phyloP scores from a whole-genome alignment of 2,329 filamentous ascomycete species.

The Leptographium wingfieldii region DNA sequence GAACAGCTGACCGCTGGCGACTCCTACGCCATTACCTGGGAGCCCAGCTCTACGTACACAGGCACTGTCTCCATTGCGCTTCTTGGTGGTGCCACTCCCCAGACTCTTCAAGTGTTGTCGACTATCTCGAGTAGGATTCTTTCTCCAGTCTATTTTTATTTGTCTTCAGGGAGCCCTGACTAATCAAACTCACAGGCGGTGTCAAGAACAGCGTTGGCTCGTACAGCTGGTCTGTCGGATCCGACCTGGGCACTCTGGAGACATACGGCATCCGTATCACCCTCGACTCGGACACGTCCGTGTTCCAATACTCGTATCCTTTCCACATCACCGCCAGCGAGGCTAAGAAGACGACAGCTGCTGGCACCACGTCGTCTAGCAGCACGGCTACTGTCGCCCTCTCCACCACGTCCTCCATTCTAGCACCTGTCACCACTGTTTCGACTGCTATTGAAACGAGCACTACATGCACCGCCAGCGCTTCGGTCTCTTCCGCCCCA shows the following conservation, averaged over 20 bases:
- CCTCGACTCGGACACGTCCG: slow-evolving; percentile 30
- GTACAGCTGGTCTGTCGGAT: slow-evolving; percentile 39
- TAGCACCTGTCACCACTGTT: not conserved
- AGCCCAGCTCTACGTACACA: slow-evolving; percentile 25
- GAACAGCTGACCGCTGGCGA: slow-evolving; percentile 35
- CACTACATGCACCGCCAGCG: not conserved
- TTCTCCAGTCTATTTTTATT: not conserved
- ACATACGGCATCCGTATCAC: slow-evolving; percentile 47
- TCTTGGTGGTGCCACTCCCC: slow-evolving; percentile 35
- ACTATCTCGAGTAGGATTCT: slow-evolving; percentile 36
- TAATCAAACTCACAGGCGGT: slow-evolving; percentile 23
- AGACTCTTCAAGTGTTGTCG: slow-evolving; percentile 26
- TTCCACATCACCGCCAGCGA: slow-evolving; percentile 36
- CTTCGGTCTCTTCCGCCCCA: slow-evolving; percentile 5
- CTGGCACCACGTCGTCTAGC: slow-evolving; percentile 1
- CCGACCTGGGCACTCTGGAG: slow-evolving; percentile 28
- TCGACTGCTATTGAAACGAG: not conserved
- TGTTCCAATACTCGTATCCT: slow-evolving; percentile 52
- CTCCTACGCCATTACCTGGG: slow-evolving; percentile 39
- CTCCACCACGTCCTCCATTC: slow-evolving; percentile 1
- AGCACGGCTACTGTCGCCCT: slow-evolving; percentile 11
- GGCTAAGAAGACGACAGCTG: slow-evolving; percentile 7
- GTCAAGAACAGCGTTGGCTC: slow-evolving; percentile 30
- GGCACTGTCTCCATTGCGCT: slow-evolving; percentile 39
- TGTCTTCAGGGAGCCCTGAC: not conserved